phyloP scores from a whole-genome alignment of 352 stramenopile species.

The Globisporangium cylindrosporum region DNA sequence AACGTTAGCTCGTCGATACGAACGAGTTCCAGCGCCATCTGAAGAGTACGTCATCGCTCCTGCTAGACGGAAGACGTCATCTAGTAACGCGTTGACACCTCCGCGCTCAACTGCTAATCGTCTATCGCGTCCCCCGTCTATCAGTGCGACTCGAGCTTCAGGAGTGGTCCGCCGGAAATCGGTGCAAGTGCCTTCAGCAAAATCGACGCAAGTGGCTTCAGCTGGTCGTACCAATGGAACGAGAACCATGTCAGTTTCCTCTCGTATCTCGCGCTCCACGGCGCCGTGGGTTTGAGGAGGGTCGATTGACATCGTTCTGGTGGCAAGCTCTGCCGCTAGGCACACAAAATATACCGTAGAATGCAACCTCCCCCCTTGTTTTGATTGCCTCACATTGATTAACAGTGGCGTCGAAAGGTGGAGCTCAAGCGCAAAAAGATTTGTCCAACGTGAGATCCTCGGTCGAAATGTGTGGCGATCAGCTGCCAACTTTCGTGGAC shows the following conservation, averaged over 20 bases:
- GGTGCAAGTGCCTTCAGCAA: background rate
- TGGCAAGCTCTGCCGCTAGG: background rate
- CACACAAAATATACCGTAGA: background rate
- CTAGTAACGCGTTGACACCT: constrained; percentile 37
- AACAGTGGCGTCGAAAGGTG: constrained; percentile 18
- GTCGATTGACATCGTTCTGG: background rate
- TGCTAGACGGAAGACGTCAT: background rate
- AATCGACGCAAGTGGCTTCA: background rate
- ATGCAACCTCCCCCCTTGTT: background rate
- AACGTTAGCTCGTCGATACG: constrained; percentile 41
- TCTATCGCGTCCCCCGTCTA: background rate
- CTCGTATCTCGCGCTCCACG: constrained; percentile 11
- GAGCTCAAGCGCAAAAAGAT: constrained; percentile 39
- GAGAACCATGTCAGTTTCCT: constrained; percentile 4
- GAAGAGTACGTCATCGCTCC: constrained; percentile 5
- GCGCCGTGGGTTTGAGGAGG: constrained; percentile 14
- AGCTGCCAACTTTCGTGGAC: constrained; percentile 31
- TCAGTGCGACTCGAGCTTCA: constrained; percentile 6
- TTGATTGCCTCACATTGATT: background rate
- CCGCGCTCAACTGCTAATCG: background rate
- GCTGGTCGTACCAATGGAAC: background rate
- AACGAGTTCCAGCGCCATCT: constrained; percentile 33
- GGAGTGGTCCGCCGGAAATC: constrained; percentile 2
- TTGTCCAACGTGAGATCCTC: constrained; percentile 51
- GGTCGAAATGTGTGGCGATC: constrained; percentile 52